These are phyloP conservation scores for Aspergillus intermedius DNA, from an alignment of 2,329 filamentous ascomycete genomes.

Conservation along the genomic window DNA sequence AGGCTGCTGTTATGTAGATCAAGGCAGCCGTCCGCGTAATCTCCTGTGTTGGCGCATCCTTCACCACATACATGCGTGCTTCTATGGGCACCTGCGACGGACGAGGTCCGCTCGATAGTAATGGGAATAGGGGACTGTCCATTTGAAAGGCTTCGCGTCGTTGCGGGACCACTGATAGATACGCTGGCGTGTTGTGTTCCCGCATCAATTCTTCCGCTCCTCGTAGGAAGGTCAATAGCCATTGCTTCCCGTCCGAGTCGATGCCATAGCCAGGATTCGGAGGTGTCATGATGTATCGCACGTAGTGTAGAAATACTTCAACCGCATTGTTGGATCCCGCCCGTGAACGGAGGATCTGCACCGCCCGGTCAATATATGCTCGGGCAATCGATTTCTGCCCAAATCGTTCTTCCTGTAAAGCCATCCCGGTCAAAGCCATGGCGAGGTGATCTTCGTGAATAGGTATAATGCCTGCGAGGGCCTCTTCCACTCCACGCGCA, in stretches of 20 bases:
- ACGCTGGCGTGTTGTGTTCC: constrained; percentile 21
- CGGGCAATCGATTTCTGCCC: constrained; percentile 23
- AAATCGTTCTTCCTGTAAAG: constrained; percentile 35
- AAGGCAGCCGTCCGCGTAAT: constrained; percentile 31
- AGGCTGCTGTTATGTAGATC: constrained; percentile 33
- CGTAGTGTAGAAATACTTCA: constrained; percentile 29
- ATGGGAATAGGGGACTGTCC: constrained; percentile 30
- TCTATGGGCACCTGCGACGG: constrained; percentile 31
- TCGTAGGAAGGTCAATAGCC: constrained; percentile 31
- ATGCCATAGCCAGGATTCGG: constrained; percentile 7
- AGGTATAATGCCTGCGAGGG: constrained; percentile 12
- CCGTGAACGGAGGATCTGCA: constrained; percentile 26
- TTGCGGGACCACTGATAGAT: constrained; percentile 22
- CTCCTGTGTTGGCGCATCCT: constrained; percentile 26
- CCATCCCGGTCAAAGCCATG: constrained; percentile 30
- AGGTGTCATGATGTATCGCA: constrained; percentile 26
- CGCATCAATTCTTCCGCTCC: constrained; percentile 29
- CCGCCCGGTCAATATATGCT: constrained; percentile 24
- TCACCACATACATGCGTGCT: constrained; percentile 32
- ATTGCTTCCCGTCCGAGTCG: constrained; percentile 16
- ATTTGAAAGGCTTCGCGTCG: constrained; percentile 29
- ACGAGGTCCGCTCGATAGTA: constrained; percentile 37
- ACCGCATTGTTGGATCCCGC: constrained; percentile 17
- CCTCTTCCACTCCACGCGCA: constrained; percentile 22
- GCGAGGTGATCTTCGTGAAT: constrained; percentile 25